Percentiles rank a stretch among this genome's conserved stretches.
Evolutionary conservation across 2,329 filamentous ascomycete species (phyloP).

Genomic region (Raffaelea ambrosiae): DNA sequence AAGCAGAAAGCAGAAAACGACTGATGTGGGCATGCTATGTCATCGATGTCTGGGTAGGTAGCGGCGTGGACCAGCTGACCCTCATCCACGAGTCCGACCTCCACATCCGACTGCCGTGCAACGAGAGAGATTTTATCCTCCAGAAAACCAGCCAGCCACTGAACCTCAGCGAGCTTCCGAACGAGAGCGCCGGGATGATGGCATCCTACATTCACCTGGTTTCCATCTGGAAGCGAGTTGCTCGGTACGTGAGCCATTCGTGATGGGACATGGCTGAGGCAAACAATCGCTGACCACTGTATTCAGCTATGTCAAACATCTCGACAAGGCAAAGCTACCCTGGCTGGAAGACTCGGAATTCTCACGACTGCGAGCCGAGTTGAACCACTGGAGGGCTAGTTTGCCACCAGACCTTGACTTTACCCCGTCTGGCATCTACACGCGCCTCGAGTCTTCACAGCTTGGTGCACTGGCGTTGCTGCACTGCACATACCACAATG

Average conservation of each 20-base stretch:
- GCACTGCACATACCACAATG: conserved; percentile 38
- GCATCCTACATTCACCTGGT: conserved; percentile 33
- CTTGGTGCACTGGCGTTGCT: conserved; percentile 34
- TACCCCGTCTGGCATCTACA: conserved; percentile 34
- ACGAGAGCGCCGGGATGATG: conserved; percentile 24
- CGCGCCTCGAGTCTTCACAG: conserved; percentile 36
- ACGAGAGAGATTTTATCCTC: background rate
- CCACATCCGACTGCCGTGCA: conserved; percentile 2
- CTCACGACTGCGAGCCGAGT: conserved; percentile 28
- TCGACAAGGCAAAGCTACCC: conserved; percentile 29
- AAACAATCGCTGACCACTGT: background rate
- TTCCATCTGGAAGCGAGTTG: conserved; percentile 30
- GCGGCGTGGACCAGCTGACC: conserved; percentile 9
- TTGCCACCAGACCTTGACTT: conserved; percentile 36
- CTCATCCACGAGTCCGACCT: conserved; percentile 3
- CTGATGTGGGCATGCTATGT: conserved; percentile 6
- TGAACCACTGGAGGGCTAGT: conserved; percentile 30
- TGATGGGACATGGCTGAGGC: no score
- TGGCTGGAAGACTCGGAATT: conserved; percentile 36
- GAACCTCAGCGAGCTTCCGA: background rate
- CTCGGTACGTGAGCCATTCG: conserved; percentile 19
- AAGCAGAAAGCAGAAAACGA: conserved; percentile 4
- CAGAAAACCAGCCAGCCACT: background rate
- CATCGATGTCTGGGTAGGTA: background rate
- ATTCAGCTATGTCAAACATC: conserved; percentile 29